phyloP scores from a whole-genome alignment of 2,329 filamentous ascomycete species.

The Colletotrichum musicola region DNA sequence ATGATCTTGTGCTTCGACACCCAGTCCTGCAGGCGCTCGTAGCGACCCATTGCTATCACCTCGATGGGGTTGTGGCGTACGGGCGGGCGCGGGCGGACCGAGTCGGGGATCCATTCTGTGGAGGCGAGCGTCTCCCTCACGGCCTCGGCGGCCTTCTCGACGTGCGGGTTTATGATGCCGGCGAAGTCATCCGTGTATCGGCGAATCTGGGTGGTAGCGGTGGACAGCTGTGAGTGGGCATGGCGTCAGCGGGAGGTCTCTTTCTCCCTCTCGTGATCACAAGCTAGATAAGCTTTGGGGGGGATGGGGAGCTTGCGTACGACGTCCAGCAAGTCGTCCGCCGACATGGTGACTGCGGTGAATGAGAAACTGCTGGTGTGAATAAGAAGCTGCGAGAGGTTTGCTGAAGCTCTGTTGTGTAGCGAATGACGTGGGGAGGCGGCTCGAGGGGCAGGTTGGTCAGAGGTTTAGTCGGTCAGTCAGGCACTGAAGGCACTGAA shows the following conservation, averaged over 20 bases:
- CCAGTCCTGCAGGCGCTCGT: constrained; percentile 77
- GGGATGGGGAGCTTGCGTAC: constrained; percentile 61
- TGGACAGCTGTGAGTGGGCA: constrained; percentile 58
- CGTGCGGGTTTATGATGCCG: constrained; percentile 83
- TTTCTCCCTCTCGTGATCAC: constrained; percentile 7
- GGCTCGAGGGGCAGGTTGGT: constrained; percentile 12
- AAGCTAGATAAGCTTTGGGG: neutral
- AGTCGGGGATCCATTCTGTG: constrained; percentile 79
- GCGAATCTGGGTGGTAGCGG: constrained; percentile 72
- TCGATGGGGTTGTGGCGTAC: constrained; percentile 48
- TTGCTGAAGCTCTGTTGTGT: constrained; percentile 12
- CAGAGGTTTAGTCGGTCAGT: neutral
- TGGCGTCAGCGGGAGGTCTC: constrained; percentile 25
- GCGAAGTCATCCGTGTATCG: constrained; percentile 80
- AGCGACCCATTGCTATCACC: constrained; percentile 50
- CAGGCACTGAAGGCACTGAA: neutral
- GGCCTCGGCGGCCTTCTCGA: constrained; percentile 79
- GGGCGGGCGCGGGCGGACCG: constrained; percentile 71
- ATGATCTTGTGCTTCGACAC: constrained; percentile 78
- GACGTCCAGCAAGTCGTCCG: constrained; percentile 82
- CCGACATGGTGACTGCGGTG: constrained; percentile 71
- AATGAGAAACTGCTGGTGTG: constrained; percentile 2
- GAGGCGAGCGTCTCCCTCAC: constrained; percentile 78
- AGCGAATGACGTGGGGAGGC: neutral
- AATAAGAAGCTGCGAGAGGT: neutral